Base-by-base conservation (phyloP, 768 basidiomycete species). In the Tulasnella sp. region DNA sequence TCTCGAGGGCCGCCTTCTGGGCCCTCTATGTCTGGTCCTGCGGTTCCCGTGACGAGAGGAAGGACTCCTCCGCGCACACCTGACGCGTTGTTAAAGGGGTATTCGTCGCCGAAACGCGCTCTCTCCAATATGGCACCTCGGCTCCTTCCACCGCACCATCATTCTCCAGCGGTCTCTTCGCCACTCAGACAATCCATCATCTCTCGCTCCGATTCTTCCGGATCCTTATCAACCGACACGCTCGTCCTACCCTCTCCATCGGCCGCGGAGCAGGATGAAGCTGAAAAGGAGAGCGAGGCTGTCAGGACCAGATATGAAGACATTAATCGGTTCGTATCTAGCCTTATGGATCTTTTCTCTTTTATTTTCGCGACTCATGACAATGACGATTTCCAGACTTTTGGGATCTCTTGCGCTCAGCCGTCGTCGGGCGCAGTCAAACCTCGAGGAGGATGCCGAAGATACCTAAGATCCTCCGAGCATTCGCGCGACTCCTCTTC, bases 371-470 rank as follows among this genome's bases (percentile, higher is more conserved):
- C 10, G 4, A n/a, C 19, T 43, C n/a, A 29, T 44, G 17, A 2
- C n/a, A n/a, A n/a, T n/a, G n/a, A n/a, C n/a, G n/a, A n/a, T n/a
- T n/a, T n/a, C n/a, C n/a, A 88, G 87, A 68, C 66, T 82, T 9
- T 68, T 89, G 42, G 80, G 85, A 34, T 80, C 79, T 1, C 69
- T 85, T 44, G 81, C 88, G 65, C 76, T 87, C 51, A 82, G 77
- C 52, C 80, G 86, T 43, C 77, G 78, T 62, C 73, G 70, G 56
- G 67, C 67, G 43, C 65, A 73, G 5, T 62, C 67, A 48, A 64
- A 41, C 7, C n/a, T n/a, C 13, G 51, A 54, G 5, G 43, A 48
- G 3, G 60, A 44, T 17, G 60, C 54, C 17, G 51, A 61, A 34
- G 21, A 48, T 15, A 1, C 15, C 19, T 21, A 9, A n/a, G 21